Base-by-base conservation (phyloP, 148 eudicot species). In the Cornus controversa region DNA sequence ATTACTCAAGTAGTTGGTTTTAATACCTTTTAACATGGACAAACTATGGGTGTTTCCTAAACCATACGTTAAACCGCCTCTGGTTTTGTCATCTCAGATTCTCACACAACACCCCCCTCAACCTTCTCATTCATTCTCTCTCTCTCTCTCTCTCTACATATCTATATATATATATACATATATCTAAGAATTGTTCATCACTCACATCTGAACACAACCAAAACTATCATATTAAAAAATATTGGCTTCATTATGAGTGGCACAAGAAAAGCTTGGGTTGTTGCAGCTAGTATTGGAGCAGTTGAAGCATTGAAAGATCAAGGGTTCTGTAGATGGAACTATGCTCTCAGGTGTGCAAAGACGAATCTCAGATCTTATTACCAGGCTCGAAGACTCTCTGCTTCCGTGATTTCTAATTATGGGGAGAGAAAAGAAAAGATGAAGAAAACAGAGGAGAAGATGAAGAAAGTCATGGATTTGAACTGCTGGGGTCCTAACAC, bases 251-350 rank as follows among this genome's bases (percentile, higher is more conserved):
- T 2, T 31, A 84, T 81, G 85, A 83, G 79, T 75, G 71, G 68
- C 0, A 26, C 75, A 64, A 65, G 82, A 66, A 81, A 76, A 70
- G 86, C 86, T 4, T 85, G 84, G 86, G 22, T 82, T 9, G 90
- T 86, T 1, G 91, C 91, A 10, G 85, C 86, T 26, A 86, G 91
- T 77, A 86, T 91, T 7, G 91, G 90, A 27, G 86, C 86, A 2
- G 91, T 91, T 10, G 95, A 89, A 79, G 91, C 95, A 2, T 37
- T 89, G 77, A 91, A 91, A 71, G 92, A 91, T 74, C 92, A 86
- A 9, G 94, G 94, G 2, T 72, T 86, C 67, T 82, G 87, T 36
- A 54, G 94, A 14, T 91, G 92, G 94, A 87, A 91, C 65, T 80
- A 87, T 64, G 78, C 86, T 4, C 6, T 89, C 14, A 80, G 88